Evolutionary conservation across 768 basidiomycete species (phyloP).

Genomic region (Exidia glandulosa): DNA sequence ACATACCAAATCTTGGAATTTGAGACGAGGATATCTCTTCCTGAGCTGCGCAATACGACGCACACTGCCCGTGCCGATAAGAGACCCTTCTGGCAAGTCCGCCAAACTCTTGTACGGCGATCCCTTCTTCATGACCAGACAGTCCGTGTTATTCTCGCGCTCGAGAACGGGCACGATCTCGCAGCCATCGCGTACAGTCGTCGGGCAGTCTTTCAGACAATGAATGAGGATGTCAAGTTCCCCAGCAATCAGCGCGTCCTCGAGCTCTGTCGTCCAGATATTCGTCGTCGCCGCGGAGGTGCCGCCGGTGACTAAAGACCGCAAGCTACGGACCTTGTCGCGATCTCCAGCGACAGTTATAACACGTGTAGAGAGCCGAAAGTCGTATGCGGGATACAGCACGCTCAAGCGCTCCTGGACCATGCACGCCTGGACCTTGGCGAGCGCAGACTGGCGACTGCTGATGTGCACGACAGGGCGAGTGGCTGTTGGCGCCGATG

Average conservation of each 20-base stretch:
- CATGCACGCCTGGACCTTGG: constrained; percentile 78
- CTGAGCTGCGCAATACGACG: constrained; percentile 84
- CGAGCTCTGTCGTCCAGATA: constrained; percentile 95
- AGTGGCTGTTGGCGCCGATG: background rate
- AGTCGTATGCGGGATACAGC: constrained; percentile 38
- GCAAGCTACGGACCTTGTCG: constrained; percentile 45
- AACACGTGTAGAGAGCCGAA: constrained; percentile 25
- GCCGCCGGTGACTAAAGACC: too few relatives aligned
- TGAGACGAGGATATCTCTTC: constrained; percentile 60
- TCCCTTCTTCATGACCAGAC: constrained; percentile 75
- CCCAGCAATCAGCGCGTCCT: constrained; percentile 62
- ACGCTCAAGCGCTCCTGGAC: constrained; percentile 55
- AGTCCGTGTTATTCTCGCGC: constrained; percentile 83
- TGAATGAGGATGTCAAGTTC: constrained; percentile 89
- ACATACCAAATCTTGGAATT: constrained; percentile 66
- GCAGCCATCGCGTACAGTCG: constrained; percentile 73
- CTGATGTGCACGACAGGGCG: background rate
- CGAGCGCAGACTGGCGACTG: constrained; percentile 51
- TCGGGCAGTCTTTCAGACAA: constrained; percentile 88
- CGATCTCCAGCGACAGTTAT: constrained; percentile 61
- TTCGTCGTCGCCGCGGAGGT: background rate
- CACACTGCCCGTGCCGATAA: constrained; percentile 94
- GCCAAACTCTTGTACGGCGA: constrained; percentile 56
- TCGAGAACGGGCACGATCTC: constrained; percentile 75
- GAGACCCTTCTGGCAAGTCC: constrained; percentile 77